These are phyloP conservation scores for Oxyria digyna DNA, from an alignment of 148 eudicot species.

Conservation along the genomic window DNA sequence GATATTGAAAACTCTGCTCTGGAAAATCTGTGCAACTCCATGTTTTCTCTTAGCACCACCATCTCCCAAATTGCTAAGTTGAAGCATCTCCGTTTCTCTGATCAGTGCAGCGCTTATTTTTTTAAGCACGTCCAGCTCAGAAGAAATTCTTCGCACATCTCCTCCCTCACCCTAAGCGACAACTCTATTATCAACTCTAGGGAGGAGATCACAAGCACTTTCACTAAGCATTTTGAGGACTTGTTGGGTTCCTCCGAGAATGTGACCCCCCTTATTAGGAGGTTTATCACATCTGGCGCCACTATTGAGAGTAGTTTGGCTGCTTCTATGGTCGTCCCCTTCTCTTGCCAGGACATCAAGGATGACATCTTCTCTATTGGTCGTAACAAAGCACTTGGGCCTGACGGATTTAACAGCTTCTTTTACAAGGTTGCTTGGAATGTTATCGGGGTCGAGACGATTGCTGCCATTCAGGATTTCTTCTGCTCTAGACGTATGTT, in stretches of 20 bases:
- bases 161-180: not conserved
- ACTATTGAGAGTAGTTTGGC: rapidly evolving
- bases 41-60: not conserved
- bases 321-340: not conserved
- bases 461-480: too few species aligned
- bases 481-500: too few species aligned
- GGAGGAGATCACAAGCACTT: not conserved
- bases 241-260: not conserved
- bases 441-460: too few species aligned
- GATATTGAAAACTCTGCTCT: not conserved
- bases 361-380: not conserved
- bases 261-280: not conserved
- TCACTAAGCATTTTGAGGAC: not conserved
- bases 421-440: too few species aligned
- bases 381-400: not conserved
- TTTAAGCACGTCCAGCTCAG: not conserved
- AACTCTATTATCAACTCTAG: not conserved
- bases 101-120: not conserved
- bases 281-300: not conserved
- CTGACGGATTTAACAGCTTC: too few species aligned
- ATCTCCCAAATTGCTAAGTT: not conserved
- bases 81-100: not conserved
- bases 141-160: not conserved
- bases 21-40: not conserved
- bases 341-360: not conserved